These are phyloP conservation scores for Neonectria ditissima DNA, from an alignment of 2,329 filamentous ascomycete genomes.

Conservation along the genomic window DNA sequence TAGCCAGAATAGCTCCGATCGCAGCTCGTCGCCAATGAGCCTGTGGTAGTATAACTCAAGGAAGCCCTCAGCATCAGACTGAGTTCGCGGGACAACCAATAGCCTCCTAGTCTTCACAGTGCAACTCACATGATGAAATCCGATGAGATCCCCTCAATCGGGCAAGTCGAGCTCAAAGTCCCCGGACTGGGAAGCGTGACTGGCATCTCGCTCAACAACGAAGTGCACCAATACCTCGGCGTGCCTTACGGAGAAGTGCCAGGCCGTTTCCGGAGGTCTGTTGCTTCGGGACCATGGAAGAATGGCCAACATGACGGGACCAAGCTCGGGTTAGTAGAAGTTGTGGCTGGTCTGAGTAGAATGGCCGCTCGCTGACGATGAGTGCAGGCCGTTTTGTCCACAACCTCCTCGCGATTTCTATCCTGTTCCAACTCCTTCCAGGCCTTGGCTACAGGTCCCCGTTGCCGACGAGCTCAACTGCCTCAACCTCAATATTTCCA, in stretches of 20 bases:
- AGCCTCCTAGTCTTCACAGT: too few species aligned
- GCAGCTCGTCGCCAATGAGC: too few species aligned
- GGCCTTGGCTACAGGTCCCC: conserved; percentile 20
- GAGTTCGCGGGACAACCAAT: too few species aligned
- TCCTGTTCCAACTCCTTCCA: conserved; percentile 15
- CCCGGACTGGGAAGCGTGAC: not conserved
- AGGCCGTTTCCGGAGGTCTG: not conserved
- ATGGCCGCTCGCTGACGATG: not conserved
- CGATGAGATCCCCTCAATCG: not conserved
- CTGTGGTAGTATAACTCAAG: too few species aligned
- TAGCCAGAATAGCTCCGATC: too few species aligned
- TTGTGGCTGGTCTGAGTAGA: not conserved
- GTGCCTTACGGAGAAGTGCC: not conserved
- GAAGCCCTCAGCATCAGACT: too few species aligned
- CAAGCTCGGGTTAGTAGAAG: not conserved
- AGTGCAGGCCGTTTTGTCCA: not conserved
- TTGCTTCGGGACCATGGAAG: not conserved
- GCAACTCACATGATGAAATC: not conserved
- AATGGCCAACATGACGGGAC: not conserved
- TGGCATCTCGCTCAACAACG: not conserved
- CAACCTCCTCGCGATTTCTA: conserved; percentile 32
- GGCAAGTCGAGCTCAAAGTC: not conserved
- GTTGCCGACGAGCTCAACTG: conserved; percentile 5
- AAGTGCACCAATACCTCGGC: not conserved
- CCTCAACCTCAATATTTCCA: conserved; percentile 12